Conservation (phyloP, 2,329 filamentous ascomycete genomes). For the Triangularia setosa region DNA sequence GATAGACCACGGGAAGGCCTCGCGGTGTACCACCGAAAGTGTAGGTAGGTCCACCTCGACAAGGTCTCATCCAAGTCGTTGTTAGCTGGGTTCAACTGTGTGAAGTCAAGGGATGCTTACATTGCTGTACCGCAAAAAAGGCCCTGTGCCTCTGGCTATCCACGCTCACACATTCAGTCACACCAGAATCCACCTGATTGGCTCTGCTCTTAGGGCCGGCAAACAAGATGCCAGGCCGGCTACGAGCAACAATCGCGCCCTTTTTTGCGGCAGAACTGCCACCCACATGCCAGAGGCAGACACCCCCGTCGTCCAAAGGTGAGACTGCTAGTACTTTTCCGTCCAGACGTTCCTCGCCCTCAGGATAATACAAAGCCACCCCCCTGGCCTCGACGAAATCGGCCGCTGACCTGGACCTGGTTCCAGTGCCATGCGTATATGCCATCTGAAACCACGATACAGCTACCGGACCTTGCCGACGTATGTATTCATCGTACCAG, state of each 20-base stretch:
- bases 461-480: slow-evolving; percentile 69
- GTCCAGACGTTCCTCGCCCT: slow-evolving; percentile 40
- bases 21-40: slow-evolving; percentile 63
- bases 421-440: slow-evolving; percentile 18
- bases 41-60: slow-evolving; percentile 79
- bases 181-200: slow-evolving; percentile 66
- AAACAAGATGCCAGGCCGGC: slow-evolving; percentile 63
- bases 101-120: slow-evolving; percentile 41
- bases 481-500: slow-evolving; percentile 89
- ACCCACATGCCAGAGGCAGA: slow-evolving; percentile 81
- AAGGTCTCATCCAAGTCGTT: slow-evolving; percentile 44
- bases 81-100: slow-evolving; percentile 14
- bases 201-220: slow-evolving; percentile 46
- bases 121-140: slow-evolving; percentile 75
- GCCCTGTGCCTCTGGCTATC: slow-evolving; percentile 64
- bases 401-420: slow-evolving; percentile 29
- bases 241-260: slow-evolving; percentile 63
- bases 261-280: slow-evolving; percentile 46
- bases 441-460: slow-evolving; percentile 74
- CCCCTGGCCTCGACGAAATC: slow-evolving; percentile 66
- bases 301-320: slow-evolving; percentile 79
- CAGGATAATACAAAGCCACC: slow-evolving; percentile 61
- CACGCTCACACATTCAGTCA: slow-evolving; percentile 80
- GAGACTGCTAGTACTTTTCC: slow-evolving; percentile 59
- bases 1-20: slow-evolving; percentile 76